Evolutionary conservation across 2,329 filamentous ascomycete species (phyloP), one percentile per base, ranked within the genome.

Genomic region (Tolypocladium paradoxum): DNA sequence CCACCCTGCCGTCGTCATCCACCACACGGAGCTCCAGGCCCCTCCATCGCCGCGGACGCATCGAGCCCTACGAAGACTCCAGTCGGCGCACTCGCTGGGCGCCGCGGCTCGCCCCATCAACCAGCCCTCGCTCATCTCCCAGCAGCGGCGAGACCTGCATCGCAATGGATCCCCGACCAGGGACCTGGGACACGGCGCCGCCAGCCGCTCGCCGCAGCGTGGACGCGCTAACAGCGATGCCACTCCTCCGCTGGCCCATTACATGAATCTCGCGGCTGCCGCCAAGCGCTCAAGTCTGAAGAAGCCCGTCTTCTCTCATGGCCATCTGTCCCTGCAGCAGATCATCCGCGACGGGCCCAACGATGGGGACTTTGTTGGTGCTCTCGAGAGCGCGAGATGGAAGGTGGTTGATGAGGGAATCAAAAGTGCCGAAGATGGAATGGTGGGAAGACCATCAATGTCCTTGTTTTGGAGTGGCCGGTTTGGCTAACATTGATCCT

Each of bases 341-440:
- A 77, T 95, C 47, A 76, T 96, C 48, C 83, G 88, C 59, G 89
- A 92, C 57, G 91, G 90, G 0, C 89, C 90, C 2, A 81, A 83
- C 2, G 79, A 84, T 58, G 87, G 84, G 22, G 84, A 93, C 66
- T 74, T 85, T 27, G 66, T 76, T 27, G 79, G 80, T 20, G 84
- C 84, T 9, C 72, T 92, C 50, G 83, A 88, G 62, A 85, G 85
- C 60, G 74, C 86, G 61, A 79, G 88, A 49, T 81, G 85, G 69
- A 86, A 87, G 62, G 84, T 92, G 50, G 72, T 91, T 51, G 82
- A 86, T 58, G 82, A 88, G 62, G 87, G 87, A 56, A 82, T 91
- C 65, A 87, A 87, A 64, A 84, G 83, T 61, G 88, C 90, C 63
- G 80, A 77, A 59, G 88, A 92, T 69, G 88, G 88, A 75, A 91